phyloP scores from a whole-genome alignment of 2,329 filamentous ascomycete genomes.

The Diaporthe citri region DNA sequence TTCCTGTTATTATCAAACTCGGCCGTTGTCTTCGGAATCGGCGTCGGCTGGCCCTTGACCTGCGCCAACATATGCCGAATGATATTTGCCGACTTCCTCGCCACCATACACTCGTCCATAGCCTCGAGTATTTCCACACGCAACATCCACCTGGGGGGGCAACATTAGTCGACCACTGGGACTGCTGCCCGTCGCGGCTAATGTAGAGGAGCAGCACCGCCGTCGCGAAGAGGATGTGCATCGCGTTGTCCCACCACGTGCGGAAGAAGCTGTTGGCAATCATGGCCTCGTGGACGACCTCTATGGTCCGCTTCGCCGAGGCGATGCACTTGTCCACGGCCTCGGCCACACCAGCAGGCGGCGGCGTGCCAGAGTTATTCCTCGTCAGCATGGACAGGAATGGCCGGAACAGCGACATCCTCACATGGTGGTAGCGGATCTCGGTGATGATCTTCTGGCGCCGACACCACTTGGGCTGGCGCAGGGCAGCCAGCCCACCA shows the following conservation, averaged over 20 bases:
- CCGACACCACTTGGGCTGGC: conserved; percentile 9
- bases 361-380: too few species aligned
- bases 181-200: background rate
- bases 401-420: conserved; percentile 4
- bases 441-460: background rate
- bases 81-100: background rate
- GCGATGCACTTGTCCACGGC: conserved; percentile 10
- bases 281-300: background rate
- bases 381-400: background rate
- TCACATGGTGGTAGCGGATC: conserved; percentile 16
- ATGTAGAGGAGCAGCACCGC: background rate
- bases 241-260: conserved; percentile 5
- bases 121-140: background rate
- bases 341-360: background rate
- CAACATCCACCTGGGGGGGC: background rate
- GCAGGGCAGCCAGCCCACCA: background rate
- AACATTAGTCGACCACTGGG: background rate
- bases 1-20: background rate
- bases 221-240: conserved; percentile 10
- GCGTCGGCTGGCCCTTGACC: background rate
- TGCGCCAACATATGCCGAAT: conserved; percentile 7
- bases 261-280: conserved; percentile 1
- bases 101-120: conserved; percentile 15
- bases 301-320: conserved; percentile 4
- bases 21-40: background rate